A percentile compares a stretch with the other conserved stretches of the same genome.
phyloP scores from a whole-genome alignment of 176 grass and related monocot species.

The Oryza meridionalis region DNA sequence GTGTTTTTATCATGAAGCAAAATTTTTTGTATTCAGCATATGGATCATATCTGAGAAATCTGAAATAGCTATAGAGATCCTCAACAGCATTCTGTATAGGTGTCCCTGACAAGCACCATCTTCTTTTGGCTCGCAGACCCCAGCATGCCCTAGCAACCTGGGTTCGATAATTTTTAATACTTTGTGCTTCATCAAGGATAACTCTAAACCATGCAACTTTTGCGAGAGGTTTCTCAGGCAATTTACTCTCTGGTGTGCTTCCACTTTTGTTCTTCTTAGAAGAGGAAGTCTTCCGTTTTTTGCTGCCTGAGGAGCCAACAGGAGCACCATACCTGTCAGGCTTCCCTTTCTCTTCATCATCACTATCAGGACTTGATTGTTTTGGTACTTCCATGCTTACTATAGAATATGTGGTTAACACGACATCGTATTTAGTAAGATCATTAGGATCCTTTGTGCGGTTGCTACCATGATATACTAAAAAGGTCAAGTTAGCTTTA shows the following conservation, averaged over 20 bases:
- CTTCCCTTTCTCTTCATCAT: conserved; percentile 86
- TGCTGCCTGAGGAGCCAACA: conserved; percentile 48
- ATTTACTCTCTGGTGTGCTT: conserved; percentile 47
- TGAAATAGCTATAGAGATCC: conserved; percentile 97
- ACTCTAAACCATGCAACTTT: conserved; percentile 97
- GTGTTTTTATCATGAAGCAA: conserved; percentile 80
- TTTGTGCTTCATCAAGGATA: conserved; percentile 97
- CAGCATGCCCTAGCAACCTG: conserved; percentile 96
- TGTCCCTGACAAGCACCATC: conserved; percentile 99
- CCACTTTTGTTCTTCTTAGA: conserved; percentile 58
- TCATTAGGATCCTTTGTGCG: conserved; percentile 85
- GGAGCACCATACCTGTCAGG: conserved; percentile 58
- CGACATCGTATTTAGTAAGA: conserved; percentile 95
- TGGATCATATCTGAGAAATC: conserved; percentile 94
- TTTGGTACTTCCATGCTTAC: conserved; percentile 99
- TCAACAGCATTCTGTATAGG: conserved; percentile 99
- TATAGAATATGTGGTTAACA: conserved; percentile 96
- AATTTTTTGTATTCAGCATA: conserved; percentile 80
- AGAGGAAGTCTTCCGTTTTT: conserved; percentile 65
- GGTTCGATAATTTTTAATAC: conserved; percentile 98
- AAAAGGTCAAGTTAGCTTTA: conserved; percentile 82
- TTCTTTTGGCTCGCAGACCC: conserved; percentile 95
- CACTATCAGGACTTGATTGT: conserved; percentile 82
- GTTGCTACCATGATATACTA: conserved; percentile 95
- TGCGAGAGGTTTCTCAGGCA: conserved; percentile 86